Percentiles rank a stretch among this genome's conserved stretches.
Evolutionary conservation across 2,329 filamentous ascomycete genomes (phyloP).

Genomic region (Fusarium lateritium): DNA sequence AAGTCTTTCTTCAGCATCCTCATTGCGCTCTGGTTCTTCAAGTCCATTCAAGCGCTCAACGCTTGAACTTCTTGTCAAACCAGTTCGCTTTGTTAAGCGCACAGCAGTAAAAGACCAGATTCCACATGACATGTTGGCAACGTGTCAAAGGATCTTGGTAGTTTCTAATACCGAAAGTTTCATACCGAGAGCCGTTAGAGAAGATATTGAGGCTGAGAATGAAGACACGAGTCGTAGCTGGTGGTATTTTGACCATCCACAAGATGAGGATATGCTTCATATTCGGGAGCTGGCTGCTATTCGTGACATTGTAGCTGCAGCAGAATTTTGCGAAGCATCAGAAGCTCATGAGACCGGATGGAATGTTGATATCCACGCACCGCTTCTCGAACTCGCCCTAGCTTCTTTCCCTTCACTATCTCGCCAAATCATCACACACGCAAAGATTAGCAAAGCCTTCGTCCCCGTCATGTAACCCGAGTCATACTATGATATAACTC

Average conservation of each 20-base stretch:
- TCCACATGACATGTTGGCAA: too few species aligned
- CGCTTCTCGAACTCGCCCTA: constrained; percentile 19
- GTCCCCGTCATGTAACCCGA: constrained; percentile 12
- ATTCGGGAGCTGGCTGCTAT: background rate
- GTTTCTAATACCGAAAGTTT: too few species aligned
- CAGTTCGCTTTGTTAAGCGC: too few species aligned
- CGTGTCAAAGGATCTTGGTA: too few species aligned
- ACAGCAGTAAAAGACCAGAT: too few species aligned
- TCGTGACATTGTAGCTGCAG: background rate
- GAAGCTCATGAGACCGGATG: constrained; percentile 4
- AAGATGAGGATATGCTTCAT: background rate
- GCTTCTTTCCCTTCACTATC: constrained; percentile 7
- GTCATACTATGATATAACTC: constrained; percentile 5
- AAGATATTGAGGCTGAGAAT: too few species aligned
- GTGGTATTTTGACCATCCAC: background rate
- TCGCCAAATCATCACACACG: constrained; percentile 10
- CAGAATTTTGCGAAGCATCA: background rate
- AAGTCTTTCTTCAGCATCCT: too few species aligned
- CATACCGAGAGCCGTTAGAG: too few species aligned
- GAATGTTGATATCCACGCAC: constrained; percentile 18
- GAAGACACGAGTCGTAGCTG: too few species aligned
- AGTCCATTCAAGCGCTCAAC: too few species aligned
- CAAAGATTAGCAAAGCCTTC: constrained; percentile 20
- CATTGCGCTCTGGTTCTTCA: too few species aligned
- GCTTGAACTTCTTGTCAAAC: too few species aligned